Conservation (phyloP, 108 stramenopile genomes). For the Nitzschia inconspicua region DNA sequence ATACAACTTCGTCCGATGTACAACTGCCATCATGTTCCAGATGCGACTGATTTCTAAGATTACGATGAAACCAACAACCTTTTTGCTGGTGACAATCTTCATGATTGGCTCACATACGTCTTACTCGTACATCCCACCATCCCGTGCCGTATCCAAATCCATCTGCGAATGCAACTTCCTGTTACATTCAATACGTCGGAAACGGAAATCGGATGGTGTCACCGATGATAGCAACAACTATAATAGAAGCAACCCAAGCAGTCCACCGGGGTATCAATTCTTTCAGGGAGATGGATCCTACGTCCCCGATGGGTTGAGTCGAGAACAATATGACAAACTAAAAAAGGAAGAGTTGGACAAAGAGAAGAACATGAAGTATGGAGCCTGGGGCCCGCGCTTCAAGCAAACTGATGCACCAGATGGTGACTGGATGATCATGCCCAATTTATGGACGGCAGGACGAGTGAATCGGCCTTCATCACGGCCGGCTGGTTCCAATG, state of each 20-base stretch:
- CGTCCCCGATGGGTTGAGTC: slow-evolving; percentile 52
- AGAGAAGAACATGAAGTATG: slow-evolving; percentile 42
- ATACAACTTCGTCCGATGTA: too few relatives aligned
- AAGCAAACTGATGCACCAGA: slow-evolving; percentile 37
- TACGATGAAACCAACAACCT: too few relatives aligned
- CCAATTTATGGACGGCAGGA: slow-evolving; percentile 50
- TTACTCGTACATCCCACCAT: too few relatives aligned
- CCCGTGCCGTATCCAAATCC: too few relatives aligned
- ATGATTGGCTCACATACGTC: too few relatives aligned
- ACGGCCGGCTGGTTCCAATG: background rate
- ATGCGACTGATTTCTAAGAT: too few relatives aligned
- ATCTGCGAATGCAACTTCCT: too few relatives aligned
- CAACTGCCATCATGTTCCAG: too few relatives aligned
- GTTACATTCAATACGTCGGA: too few relatives aligned
- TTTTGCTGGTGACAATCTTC: too few relatives aligned
- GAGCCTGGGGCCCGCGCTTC: slow-evolving; percentile 64
- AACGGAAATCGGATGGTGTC: background rate
- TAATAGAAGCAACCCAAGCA: background rate
- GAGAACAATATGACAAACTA: slow-evolving; percentile 47
- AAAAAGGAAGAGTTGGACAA: slow-evolving; percentile 45
- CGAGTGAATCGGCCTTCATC: slow-evolving; percentile 5
- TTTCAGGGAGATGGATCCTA: slow-evolving; percentile 28
- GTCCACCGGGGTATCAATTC: slow-evolving; percentile 6
- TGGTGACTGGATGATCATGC: slow-evolving; percentile 62
- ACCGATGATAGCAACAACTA: background rate